Evolutionary conservation across 176 grass and related monocot genomes (phyloP).

Genomic region (Phoenix dactylifera): DNA sequence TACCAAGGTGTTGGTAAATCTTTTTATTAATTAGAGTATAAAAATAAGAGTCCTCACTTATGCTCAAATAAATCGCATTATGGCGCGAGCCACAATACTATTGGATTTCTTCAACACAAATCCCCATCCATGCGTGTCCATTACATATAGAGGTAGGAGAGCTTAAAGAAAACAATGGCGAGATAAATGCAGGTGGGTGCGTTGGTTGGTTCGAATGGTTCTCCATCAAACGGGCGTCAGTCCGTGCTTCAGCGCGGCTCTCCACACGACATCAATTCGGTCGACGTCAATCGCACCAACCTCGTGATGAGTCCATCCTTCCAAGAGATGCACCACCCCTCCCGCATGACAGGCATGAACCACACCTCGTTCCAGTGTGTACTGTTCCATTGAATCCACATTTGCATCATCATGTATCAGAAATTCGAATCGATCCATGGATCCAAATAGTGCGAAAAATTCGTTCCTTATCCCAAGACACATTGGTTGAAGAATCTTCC

Average conservation of each 20-base stretch:
- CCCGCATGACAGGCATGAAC: conserved; percentile 93
- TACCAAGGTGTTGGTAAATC: too few species aligned
- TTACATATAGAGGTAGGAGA: too few species aligned
- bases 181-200: background rate
- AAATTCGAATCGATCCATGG: too few species aligned
- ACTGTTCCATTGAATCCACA: conserved; percentile 27
- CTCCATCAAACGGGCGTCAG: conserved; percentile 38
- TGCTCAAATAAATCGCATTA: too few species aligned
- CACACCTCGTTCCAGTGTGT: conserved; percentile 59
- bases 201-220: background rate
- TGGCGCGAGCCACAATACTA: too few species aligned
- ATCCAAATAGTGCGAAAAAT: too few species aligned
- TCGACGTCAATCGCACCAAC: conserved; percentile 81
- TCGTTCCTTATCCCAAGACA: too few species aligned
- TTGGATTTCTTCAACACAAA: too few species aligned
- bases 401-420: background rate
- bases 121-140: too few species aligned
- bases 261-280: conserved; percentile 73
- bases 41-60: too few species aligned
- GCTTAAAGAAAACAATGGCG: background rate
- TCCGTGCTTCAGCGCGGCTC: conserved; percentile 69
- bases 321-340: conserved; percentile 65
- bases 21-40: too few species aligned
- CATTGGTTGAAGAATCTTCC: too few species aligned
- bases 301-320: conserved; percentile 74